These are phyloP conservation scores for Schizophyllum amplum DNA, from an alignment of 1,284 basidiomycete species.

Conservation along the genomic window DNA sequence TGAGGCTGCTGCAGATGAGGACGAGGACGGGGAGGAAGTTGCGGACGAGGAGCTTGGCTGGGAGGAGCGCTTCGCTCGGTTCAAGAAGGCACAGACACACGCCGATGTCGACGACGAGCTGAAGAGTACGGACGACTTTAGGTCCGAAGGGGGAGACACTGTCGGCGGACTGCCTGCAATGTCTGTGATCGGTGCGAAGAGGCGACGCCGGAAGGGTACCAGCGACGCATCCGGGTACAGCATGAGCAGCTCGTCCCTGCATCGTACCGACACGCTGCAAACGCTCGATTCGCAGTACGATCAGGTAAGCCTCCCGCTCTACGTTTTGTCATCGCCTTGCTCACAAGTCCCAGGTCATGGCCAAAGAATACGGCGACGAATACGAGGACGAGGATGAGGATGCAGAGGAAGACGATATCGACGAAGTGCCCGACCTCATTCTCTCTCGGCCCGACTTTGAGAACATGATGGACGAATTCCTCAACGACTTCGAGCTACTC, in stretches of 20 bases:
- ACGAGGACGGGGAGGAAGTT: constrained; percentile 16
- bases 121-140: constrained; percentile 10
- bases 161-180: constrained; percentile 62
- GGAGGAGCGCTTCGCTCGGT: constrained; percentile 72
- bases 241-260: constrained; percentile 97
- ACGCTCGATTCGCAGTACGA: constrained; percentile 93
- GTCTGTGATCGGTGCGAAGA: constrained; percentile 74
- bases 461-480: constrained; percentile 88
- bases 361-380: constrained; percentile 69
- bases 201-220: constrained; percentile 57
- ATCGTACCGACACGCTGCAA: constrained; percentile 82
- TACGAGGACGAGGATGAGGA: constrained; percentile 42
- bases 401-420: constrained; percentile 39
- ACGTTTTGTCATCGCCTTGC: constrained; percentile 1
- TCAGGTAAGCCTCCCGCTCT: constrained; percentile 50
- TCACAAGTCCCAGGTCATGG: constrained; percentile 40
- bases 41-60: constrained; percentile 38
- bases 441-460: constrained; percentile 85
- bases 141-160: constrained; percentile 78
- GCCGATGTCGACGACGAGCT: constrained; percentile 36
- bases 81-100: constrained; percentile 48
- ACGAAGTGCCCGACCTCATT: constrained; percentile 68
- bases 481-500: constrained; percentile 88
- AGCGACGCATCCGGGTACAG: constrained; percentile 88
- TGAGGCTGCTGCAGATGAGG: constrained; percentile 22